phyloP scores from a whole-genome alignment of 257 asterid species.

The Phtheirospermum japonicum region DNA sequence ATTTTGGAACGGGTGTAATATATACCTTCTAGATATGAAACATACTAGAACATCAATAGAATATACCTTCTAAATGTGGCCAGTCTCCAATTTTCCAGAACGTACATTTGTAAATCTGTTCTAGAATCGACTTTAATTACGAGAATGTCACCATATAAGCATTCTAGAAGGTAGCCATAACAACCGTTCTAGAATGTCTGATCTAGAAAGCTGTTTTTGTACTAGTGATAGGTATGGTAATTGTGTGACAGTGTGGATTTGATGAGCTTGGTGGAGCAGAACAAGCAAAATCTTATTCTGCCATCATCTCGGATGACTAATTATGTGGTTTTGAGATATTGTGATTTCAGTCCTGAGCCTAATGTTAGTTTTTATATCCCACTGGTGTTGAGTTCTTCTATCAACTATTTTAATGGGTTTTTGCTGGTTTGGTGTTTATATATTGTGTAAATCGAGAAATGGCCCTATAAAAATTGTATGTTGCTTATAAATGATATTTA shows the following conservation, averaged over 20 bases:
- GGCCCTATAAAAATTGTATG: neutral
- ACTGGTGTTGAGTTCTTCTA: neutral
- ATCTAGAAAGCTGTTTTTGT: too few species aligned
- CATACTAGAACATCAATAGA: too few species aligned
- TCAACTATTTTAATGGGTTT: neutral
- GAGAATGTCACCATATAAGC: too few species aligned
- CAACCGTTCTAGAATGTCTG: too few species aligned
- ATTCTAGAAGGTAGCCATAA: too few species aligned
- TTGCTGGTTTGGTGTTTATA: neutral
- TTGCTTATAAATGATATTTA: neutral
- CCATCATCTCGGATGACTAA: constrained; percentile 94
- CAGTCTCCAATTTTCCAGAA: too few species aligned
- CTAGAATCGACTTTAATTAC: too few species aligned
- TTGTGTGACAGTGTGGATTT: constrained; percentile 76
- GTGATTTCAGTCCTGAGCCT: constrained; percentile 40
- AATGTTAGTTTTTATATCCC: constrained; percentile 38
- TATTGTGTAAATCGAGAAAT: neutral
- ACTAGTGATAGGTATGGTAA: constrained; percentile 22
- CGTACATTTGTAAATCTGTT: too few species aligned
- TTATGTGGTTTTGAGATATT: constrained; percentile 81
- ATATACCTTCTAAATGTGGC: too few species aligned
- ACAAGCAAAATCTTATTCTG: constrained; percentile 67
- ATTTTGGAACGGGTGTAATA: too few species aligned
- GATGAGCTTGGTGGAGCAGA: constrained; percentile 80
- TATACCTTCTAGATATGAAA: too few species aligned